These are phyloP conservation scores for Blastobotrys parvus DNA, from an alignment of 805 yeast species.

Conservation along the genomic window DNA sequence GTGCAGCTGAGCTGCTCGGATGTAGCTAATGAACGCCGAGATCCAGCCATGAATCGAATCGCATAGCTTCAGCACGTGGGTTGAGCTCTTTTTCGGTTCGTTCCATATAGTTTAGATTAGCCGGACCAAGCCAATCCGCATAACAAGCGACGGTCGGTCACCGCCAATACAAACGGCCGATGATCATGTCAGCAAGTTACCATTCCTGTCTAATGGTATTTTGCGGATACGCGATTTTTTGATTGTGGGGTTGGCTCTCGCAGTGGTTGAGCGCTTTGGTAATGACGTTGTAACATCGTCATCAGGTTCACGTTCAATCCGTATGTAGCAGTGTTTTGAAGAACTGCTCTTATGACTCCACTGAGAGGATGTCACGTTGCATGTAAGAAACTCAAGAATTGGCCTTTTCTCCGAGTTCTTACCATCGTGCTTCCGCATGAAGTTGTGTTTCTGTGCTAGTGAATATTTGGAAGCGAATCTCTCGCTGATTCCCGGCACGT, in stretches of 20 bases:
- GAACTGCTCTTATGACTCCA: neutral
- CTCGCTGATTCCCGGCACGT: slow-evolving; percentile 5
- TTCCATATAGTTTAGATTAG: too few species aligned
- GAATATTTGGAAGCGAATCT: slow-evolving; percentile 6
- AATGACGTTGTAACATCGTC: too few species aligned
- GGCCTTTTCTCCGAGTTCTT: neutral
- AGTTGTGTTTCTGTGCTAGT: slow-evolving; percentile 7
- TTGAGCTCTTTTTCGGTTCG: too few species aligned
- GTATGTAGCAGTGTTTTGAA: too few species aligned
- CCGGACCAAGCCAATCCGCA: too few species aligned
- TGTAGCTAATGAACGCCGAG: too few species aligned
- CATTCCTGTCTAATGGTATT: neutral
- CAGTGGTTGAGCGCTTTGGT: too few species aligned
- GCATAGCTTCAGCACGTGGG: too few species aligned
- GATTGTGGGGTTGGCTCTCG: neutral
- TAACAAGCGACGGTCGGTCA: too few species aligned
- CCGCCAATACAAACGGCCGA: neutral
- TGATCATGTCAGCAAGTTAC: neutral
- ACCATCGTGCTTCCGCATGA: slow-evolving; percentile 1
- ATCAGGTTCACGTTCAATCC: too few species aligned
- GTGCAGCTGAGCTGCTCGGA: too few species aligned
- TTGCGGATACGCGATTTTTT: neutral
- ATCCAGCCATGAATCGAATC: too few species aligned
- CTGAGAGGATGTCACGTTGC: neutral
- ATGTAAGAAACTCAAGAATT: neutral